phyloP scores from a whole-genome alignment of 345 rosid species.

The Mangifera indica region DNA sequence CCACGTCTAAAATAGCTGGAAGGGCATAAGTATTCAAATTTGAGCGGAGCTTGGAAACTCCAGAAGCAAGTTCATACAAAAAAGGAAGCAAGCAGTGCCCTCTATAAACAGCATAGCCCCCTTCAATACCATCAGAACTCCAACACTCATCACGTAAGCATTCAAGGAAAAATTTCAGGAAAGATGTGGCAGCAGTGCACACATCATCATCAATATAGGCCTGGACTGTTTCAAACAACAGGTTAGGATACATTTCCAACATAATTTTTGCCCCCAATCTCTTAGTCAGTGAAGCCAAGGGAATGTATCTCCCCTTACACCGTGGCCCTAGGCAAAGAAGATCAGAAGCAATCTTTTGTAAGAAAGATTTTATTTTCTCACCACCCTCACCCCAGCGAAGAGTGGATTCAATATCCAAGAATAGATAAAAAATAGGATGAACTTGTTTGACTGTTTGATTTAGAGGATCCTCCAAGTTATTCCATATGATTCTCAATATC shows the following conservation, averaged over 20 bases:
- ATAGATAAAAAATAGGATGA: conserved; percentile 80
- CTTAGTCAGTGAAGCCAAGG: conserved; percentile 78
- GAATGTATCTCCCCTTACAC: conserved; percentile 89
- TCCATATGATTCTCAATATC: conserved; percentile 82
- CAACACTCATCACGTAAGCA: conserved; percentile 81
- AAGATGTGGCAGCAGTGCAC: conserved; percentile 86
- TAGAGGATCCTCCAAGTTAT: conserved; percentile 92
- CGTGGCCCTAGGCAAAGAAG: conserved; percentile 79
- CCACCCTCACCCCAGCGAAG: conserved; percentile 48
- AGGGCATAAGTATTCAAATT: conserved; percentile 87
- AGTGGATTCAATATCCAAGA: conserved; percentile 72
- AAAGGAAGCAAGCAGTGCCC: conserved; percentile 69
- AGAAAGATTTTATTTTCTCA: conserved; percentile 53
- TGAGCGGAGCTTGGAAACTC: conserved; percentile 85
- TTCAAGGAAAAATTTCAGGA: conserved; percentile 87
- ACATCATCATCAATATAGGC: conserved; percentile 86
- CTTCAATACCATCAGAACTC: conserved; percentile 70
- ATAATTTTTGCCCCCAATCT: conserved; percentile 76
- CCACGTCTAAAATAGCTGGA: conserved; percentile 77
- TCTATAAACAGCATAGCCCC: conserved; percentile 68
- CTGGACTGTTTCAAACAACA: conserved; percentile 63
- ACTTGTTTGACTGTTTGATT: conserved; percentile 98
- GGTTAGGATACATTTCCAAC: conserved; percentile 60
- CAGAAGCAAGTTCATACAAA: conserved; percentile 80
- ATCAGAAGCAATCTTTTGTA: conserved; percentile 66